phyloP scores from a whole-genome alignment of 2,329 filamentous ascomycete genomes.

The Macrophomina phaseolina region DNA sequence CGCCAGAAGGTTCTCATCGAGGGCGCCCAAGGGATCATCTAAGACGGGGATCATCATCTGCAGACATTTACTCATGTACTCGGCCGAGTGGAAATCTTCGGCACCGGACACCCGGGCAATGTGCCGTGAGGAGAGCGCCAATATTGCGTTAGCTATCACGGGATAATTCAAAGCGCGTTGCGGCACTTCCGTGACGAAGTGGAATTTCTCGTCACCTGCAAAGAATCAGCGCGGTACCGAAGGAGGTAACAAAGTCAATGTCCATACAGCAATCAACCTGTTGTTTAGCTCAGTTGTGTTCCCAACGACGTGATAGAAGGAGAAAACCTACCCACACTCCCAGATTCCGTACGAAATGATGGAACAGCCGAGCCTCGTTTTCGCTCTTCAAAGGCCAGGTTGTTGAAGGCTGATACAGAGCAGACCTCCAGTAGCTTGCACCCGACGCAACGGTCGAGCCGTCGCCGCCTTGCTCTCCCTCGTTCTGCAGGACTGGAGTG shows the following conservation, averaged over 20 bases:
- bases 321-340: constrained; percentile 6
- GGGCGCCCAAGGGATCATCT: constrained; percentile 48
- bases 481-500: background rate
- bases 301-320: background rate
- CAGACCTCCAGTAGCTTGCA: constrained; percentile 10
- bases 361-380: constrained; percentile 18
- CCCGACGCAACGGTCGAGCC: background rate
- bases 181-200: constrained; percentile 55
- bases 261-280: constrained; percentile 23
- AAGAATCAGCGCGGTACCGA: background rate
- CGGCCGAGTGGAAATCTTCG: constrained; percentile 51
- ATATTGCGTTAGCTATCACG: constrained; percentile 55
- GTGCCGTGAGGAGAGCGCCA: constrained; percentile 55
- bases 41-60: constrained; percentile 55
- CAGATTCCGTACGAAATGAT: constrained; percentile 19
- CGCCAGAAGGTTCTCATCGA: constrained; percentile 55
- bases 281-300: background rate
- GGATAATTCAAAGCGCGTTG: constrained; percentile 54
- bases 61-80: constrained; percentile 54
- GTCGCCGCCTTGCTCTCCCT: background rate
- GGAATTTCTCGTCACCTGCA: constrained; percentile 27
- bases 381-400: constrained; percentile 1
- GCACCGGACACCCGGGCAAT: constrained; percentile 47
- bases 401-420: constrained; percentile 8
- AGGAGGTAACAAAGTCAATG: no score